Evolutionary conservation across 2,329 filamentous ascomycete genomes (phyloP), one percentile per base, ranked within the genome.

Genomic region (Exophiala sp.): DNA sequence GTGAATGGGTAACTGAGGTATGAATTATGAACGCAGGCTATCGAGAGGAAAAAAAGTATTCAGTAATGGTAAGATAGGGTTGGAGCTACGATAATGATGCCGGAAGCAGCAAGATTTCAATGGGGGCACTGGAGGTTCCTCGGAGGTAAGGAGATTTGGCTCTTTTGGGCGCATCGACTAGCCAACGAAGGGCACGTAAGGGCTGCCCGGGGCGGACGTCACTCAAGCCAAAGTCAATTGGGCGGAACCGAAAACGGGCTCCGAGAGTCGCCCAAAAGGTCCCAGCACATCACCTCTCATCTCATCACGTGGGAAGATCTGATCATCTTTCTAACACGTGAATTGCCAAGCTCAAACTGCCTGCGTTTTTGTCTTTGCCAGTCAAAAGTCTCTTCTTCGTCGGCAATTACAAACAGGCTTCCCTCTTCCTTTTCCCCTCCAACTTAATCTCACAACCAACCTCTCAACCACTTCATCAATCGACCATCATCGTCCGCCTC

Each of bases 1-100:
- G 50, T 18, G 45, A 46, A 42, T 45, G 34, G 53, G 36, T 34
- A 52, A 48, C 40, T 45, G 39, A 50, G 51, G 53, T 55, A 53
- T 50, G 36, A 50, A 57, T 35, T 20, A 24, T 14, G 21, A 24
- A 12, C 24, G 24, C 24, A 29, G 24, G 24, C 24, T 29, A 29
- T 29, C 24, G 24, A 8, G 24, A 29, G 24, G 24, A 29, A 29
- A 29, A 29, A 29, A 29, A 29, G 24, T 29, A 49, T 49, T 42
- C 11, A 42, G n/a, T n/a, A 44, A 48, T 43, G 38, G 40, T 38
- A 48, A 55, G 34, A 42, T 45, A 48, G 34, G 10, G 32, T 35
- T 43, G 48, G 36, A 34, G 20, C 43, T 21, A 29, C 24, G 24
- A 29, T 29, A 29, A 29, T 29, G 24, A 29, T 29, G 24, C 24